Base-by-base conservation (phyloP, 164 flowering plant genomes). In the Chimonanthus salicifolius region DNA sequence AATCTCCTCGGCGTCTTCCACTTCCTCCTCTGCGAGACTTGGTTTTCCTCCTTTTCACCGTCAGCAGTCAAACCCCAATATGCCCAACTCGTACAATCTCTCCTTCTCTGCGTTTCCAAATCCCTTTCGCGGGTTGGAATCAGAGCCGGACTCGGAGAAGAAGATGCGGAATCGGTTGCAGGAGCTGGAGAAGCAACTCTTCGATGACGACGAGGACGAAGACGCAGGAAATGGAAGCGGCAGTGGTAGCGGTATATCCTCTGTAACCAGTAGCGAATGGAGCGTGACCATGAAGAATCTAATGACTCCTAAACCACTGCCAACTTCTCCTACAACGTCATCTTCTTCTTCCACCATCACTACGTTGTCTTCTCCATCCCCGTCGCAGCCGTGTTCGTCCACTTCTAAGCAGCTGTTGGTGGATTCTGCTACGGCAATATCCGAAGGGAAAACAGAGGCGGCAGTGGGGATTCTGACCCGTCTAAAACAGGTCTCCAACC, bases 261-360 rank as follows among this genome's bases (percentile, higher is more conserved):
- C 79, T 3, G 78, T 92, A 44, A 85, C 89, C 0, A 80, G 78
- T 77, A 89, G 87, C 79, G 97, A 89, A 77, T 92, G 97, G 97
- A 89, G 89, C n/a, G 97, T 89, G 49, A 84, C 91, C 45, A 82
- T 89, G 68, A 89, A 88, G 76, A 88, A 75, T 62, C 86, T 90
- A 15, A 81, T 89, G 4, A 63, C 49, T 58, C 80, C 84, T n/a
- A 68, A 47, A 11, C 79, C 80, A 63, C 77, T 77, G 11, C 67
- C 78, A 47, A 66, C 75, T 47, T 67, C 79, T 49, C 65, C 67
- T 3, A 77, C 77, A 0, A 76, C 88, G 44, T 82, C 95, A 0
- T 80, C 90, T 0, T 77, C 90, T 3, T 84, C 90, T 0, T 80
- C 81, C 6, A 33, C 33, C 33, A 33, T 33, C 33, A 75, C 86